phyloP scores from a whole-genome alignment of 352 stramenopile genomes.

The Peronospora belbahrii region DNA sequence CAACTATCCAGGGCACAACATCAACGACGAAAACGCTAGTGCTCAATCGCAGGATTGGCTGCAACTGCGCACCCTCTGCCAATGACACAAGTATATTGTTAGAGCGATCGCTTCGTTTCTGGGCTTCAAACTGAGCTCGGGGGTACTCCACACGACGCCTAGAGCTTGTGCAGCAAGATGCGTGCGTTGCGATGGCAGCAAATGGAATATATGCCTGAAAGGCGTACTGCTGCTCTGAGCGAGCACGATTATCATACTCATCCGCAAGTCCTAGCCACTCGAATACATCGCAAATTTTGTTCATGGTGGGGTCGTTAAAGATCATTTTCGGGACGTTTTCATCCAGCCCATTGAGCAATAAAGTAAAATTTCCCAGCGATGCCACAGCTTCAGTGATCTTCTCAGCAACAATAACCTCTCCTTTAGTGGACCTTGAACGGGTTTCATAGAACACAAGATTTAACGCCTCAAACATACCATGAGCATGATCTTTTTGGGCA shows the following conservation, averaged over 20 bases:
- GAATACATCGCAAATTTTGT: slow-evolving; percentile 70
- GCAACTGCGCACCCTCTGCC: slow-evolving; percentile 50
- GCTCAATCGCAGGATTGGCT: slow-evolving; percentile 51
- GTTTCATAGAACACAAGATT: slow-evolving; percentile 70
- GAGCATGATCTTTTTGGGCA: slow-evolving; percentile 51
- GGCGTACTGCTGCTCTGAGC: slow-evolving; percentile 62
- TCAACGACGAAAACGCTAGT: slow-evolving; percentile 56
- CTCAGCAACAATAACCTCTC: slow-evolving; percentile 22
- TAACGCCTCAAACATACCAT: slow-evolving; percentile 57
- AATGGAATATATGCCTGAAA: slow-evolving; percentile 66
- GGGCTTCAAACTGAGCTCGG: slow-evolving; percentile 44
- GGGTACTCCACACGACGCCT: slow-evolving; percentile 69
- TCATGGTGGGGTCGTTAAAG: slow-evolving; percentile 87
- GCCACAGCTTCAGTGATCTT: slow-evolving; percentile 64
- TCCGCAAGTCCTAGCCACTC: slow-evolving; percentile 82
- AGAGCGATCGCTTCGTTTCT: slow-evolving; percentile 50
- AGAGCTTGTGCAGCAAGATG: slow-evolving; percentile 67
- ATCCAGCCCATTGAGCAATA: slow-evolving; percentile 82
- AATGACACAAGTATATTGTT: slow-evolving; percentile 63
- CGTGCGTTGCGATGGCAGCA: slow-evolving; percentile 57
- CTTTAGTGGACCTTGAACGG: slow-evolving; percentile 41
- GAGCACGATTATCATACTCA: slow-evolving; percentile 52
- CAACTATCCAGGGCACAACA: slow-evolving; percentile 67
- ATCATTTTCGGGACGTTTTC: slow-evolving; percentile 86
- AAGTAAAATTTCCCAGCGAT: slow-evolving; percentile 65